phyloP scores from a whole-genome alignment of 1,284 basidiomycete species.

The Ustilago nuda region DNA sequence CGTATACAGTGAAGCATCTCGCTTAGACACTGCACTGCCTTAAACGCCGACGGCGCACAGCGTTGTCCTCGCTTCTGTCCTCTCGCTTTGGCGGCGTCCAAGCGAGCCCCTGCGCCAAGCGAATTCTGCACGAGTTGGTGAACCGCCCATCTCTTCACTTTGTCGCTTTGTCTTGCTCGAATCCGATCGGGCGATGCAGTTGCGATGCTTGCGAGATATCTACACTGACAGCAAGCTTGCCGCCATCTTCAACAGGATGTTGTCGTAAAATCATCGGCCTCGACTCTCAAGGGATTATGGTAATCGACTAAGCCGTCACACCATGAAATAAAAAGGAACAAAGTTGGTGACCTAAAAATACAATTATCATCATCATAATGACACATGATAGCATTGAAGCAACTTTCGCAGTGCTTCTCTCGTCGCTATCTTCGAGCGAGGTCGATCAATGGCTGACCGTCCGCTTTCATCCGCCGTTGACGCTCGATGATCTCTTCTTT shows the following conservation, averaged over 20 bases:
- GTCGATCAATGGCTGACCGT: conserved; percentile 50
- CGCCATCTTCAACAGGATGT: neutral
- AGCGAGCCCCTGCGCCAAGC: conserved; percentile 8
- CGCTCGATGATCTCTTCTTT: conserved; percentile 45
- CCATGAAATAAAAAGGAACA: neutral
- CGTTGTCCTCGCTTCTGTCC: neutral
- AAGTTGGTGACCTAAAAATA: conserved; percentile 13
- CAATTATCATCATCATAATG: neutral
- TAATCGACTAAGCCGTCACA: neutral
- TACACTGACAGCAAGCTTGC: neutral
- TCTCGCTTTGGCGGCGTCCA: neutral
- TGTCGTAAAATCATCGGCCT: neutral
- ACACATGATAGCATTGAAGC: neutral
- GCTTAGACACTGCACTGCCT: neutral
- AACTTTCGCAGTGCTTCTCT: neutral
- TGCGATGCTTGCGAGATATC: neutral
- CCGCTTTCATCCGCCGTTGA: conserved; percentile 37
- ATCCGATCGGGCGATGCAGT: neutral
- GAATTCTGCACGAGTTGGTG: neutral
- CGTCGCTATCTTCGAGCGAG: conserved; percentile 26
- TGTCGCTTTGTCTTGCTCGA: neutral
- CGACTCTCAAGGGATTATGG: neutral
- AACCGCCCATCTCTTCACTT: neutral
- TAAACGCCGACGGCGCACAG: conserved; percentile 3
- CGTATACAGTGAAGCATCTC: neutral